Evolutionary conservation across 1,284 basidiomycete species (phyloP), one percentile per base, ranked within the genome.

Genomic region (Anthracocystis panici-leucophaei): DNA sequence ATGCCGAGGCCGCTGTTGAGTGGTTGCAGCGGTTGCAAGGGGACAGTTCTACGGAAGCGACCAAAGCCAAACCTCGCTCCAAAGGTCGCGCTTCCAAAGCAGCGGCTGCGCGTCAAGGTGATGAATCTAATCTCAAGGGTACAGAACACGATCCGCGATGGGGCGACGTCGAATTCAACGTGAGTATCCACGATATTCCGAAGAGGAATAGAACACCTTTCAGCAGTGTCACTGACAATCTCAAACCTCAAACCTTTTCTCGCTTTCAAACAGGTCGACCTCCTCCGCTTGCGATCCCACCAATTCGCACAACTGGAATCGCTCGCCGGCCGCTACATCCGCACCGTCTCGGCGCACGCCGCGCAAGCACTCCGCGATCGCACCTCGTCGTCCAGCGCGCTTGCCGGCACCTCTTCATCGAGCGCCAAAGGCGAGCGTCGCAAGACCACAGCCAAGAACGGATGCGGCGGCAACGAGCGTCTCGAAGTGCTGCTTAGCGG

Each of bases 141-240:
- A 80, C 75, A 16, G 78, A 82, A 49, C 67, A 65, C 14, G 81
- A 82, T 42, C 45, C 72, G 3, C 66, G 78, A 18, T 70, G 80
- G 73, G 33, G 12, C 21, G 65, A 76, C 12, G 52, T 82, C 45
- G 81, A 80, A 23, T 73, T 75, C 63, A 65, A 64, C n/a, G 65
- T 65, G 21, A 55, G 51, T 62, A 35, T 35, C 12, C 27, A 4
- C 23, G 16, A 11, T 3, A 5, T 14, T 1, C 25, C 14, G 14
- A 23, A 2, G 2, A 27, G 14, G 20, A 12, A 14, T 14, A 21
- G 2, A 49, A 27, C 14, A 9, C n/a, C n/a, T 5, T 27, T 27
- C 14, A n/a, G 25, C 27, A 18, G 46, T 16, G 27, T 16, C 27
- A 38, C 35, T 48, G 27, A 27, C 46, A 18, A 10, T 29, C 46